Percentiles rank a stretch among this genome's conserved stretches.
Evolutionary conservation across 306 rosid species (phyloP).

Genomic region (Vicia villosa): DNA sequence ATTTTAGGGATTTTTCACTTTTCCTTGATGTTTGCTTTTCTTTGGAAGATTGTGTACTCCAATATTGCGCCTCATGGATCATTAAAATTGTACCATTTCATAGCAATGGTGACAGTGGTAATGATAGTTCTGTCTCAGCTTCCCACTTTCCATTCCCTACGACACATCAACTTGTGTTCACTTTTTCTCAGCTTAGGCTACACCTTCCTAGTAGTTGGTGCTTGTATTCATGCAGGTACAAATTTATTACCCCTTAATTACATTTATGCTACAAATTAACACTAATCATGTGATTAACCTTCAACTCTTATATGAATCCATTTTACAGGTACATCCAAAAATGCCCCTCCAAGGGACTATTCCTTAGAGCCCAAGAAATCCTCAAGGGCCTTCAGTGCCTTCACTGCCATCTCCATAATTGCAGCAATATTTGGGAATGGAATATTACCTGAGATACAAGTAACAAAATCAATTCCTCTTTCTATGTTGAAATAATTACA

Average conservation of each 20-base stretch:
- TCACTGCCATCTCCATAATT: slow-evolving; percentile 83
- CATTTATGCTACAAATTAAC: slow-evolving; percentile 11
- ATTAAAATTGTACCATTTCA: slow-evolving; percentile 78
- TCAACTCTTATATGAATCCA: not conserved
- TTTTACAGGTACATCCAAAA: slow-evolving; percentile 56
- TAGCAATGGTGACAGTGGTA: slow-evolving; percentile 86
- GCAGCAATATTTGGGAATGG: slow-evolving; percentile 96
- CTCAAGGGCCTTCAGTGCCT: slow-evolving; percentile 68
- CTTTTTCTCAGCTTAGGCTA: slow-evolving; percentile 81
- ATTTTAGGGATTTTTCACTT: not conserved
- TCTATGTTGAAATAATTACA: not conserved
- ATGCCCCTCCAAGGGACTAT: slow-evolving; percentile 62
- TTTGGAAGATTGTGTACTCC: slow-evolving; percentile 70
- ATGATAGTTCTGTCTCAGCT: slow-evolving; percentile 86
- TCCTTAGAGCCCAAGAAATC: slow-evolving; percentile 61
- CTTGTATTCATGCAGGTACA: slow-evolving; percentile 76
- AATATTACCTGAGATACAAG: slow-evolving; percentile 95
- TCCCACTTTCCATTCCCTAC: slow-evolving; percentile 85
- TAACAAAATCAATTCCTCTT: slow-evolving; percentile 33
- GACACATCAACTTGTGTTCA: slow-evolving; percentile 77
- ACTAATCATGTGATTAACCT: not conserved
- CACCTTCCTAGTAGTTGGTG: slow-evolving; percentile 67
- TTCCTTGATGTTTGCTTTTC: not conserved
- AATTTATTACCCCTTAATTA: not conserved
- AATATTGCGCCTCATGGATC: slow-evolving; percentile 67